Evolutionary conservation across 1,139 yeast genomes (phyloP).

Genomic region (Candida dubliniensis): DNA sequence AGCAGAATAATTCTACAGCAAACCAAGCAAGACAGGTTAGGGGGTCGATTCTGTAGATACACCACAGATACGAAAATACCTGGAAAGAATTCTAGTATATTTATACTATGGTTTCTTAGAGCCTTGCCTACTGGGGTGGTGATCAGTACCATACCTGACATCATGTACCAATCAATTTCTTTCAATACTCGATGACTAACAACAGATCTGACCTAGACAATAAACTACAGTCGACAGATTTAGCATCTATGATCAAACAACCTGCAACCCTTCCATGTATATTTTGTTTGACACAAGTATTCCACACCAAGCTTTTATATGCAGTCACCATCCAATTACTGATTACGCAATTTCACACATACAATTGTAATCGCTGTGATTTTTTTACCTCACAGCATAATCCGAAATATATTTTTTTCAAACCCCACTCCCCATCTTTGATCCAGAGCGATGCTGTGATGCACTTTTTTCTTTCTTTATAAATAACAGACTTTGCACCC

Average conservation of each 20-base stretch:
- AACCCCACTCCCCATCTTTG: not conserved
- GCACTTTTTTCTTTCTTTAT: too few species aligned
- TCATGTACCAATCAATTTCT: not conserved
- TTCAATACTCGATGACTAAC: not conserved
- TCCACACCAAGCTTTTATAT: not conserved
- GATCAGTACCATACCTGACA: too few species aligned
- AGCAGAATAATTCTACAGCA: too few species aligned
- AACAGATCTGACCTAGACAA: too few species aligned
- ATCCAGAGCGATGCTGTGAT: not conserved
- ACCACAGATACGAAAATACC: too few species aligned
- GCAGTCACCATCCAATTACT: not conserved
- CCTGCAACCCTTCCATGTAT: not conserved
- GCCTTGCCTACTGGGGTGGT: too few species aligned
- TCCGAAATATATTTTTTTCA: not conserved
- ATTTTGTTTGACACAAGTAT: not conserved
- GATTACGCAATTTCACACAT: conserved; percentile 4
- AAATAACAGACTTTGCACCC: not conserved
- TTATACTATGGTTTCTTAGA: too few species aligned
- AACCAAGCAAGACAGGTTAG: too few species aligned
- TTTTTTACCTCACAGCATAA: not conserved
- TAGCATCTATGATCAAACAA: not conserved
- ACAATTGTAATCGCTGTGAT: not conserved
- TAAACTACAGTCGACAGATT: too few species aligned
- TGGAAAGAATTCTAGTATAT: too few species aligned
- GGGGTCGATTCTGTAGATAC: too few species aligned